Evolutionary conservation across 495 filamentous ascomycete species (phyloP).

Genomic region (Venustampulla echinocandica): DNA sequence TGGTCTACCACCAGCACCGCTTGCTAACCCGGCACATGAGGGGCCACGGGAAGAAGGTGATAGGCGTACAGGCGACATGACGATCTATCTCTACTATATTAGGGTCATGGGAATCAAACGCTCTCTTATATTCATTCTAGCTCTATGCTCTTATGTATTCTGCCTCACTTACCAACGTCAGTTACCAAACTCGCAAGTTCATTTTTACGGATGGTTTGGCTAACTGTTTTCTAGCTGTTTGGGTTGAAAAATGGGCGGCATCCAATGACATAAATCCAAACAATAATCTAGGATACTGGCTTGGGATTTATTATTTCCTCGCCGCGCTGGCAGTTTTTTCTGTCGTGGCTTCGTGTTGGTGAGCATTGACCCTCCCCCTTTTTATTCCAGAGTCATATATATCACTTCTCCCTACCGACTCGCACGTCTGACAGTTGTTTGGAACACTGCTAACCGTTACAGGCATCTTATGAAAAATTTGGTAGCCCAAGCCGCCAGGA

Average conservation of each 20-base stretch:
- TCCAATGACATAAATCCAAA: constrained; percentile 20
- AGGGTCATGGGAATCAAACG: neutral
- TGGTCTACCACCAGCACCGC: neutral
- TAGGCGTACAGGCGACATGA: neutral
- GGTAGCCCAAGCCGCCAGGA: neutral
- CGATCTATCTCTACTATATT: neutral
- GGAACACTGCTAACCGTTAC: neutral
- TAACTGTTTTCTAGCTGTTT: constrained; percentile 1
- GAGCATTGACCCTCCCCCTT: neutral
- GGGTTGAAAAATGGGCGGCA: constrained; percentile 20
- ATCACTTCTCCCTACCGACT: no score
- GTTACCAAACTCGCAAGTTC: no score
- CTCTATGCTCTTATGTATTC: constrained; percentile 33
- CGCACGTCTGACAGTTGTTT: no score
- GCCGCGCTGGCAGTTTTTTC: neutral
- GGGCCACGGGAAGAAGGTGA: neutral
- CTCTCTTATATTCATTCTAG: constrained; percentile 5
- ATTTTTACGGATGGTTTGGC: no score
- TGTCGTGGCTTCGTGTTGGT: neutral
- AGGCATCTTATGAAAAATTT: neutral
- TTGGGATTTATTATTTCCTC: constrained; percentile 16
- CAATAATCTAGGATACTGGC: constrained; percentile 9
- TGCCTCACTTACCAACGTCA: no score
- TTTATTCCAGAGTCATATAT: neutral
- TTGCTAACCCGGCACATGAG: neutral